These are phyloP conservation scores for Chamaecrista fasciculata DNA, from an alignment of 306 rosid genomes.

Conservation along the genomic window DNA sequence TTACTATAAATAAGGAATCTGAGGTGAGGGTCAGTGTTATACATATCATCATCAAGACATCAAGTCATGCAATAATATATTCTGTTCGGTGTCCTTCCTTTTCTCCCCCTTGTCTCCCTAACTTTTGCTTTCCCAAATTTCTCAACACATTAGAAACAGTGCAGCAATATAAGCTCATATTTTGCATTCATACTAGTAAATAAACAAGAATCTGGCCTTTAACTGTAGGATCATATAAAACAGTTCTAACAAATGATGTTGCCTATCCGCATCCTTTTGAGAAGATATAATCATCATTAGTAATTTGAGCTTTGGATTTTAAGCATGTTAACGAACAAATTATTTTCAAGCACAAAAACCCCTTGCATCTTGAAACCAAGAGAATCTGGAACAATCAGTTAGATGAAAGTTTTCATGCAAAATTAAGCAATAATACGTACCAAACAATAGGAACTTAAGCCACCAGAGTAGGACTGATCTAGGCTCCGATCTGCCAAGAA, in stretches of 20 bases:
- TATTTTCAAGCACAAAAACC: background rate
- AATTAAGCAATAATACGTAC: constrained; percentile 47
- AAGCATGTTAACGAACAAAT: background rate
- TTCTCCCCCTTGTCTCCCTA: background rate
- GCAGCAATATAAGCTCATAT: background rate
- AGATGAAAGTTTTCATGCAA: constrained; percentile 5
- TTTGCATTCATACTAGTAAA: background rate
- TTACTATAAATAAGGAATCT: too few species aligned
- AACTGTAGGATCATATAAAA: constrained; percentile 10
- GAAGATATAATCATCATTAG: background rate
- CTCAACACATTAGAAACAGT: background rate
- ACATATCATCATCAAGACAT: too few species aligned
- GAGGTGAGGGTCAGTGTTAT: background rate
- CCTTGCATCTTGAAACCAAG: constrained; percentile 2
- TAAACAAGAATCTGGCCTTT: constrained; percentile 6
- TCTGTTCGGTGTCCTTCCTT: background rate
- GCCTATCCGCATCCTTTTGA: background rate
- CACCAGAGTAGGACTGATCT: constrained; percentile 96
- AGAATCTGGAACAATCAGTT: background rate
- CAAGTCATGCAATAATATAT: background rate
- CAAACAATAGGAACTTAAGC: constrained; percentile 98
- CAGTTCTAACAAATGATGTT: background rate
- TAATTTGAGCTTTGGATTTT: background rate
- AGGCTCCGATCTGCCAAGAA: constrained; percentile 96
- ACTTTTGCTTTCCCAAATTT: background rate